Base-by-base conservation (phyloP, 2,329 filamentous ascomycete species). In the Claviceps monticola region DNA sequence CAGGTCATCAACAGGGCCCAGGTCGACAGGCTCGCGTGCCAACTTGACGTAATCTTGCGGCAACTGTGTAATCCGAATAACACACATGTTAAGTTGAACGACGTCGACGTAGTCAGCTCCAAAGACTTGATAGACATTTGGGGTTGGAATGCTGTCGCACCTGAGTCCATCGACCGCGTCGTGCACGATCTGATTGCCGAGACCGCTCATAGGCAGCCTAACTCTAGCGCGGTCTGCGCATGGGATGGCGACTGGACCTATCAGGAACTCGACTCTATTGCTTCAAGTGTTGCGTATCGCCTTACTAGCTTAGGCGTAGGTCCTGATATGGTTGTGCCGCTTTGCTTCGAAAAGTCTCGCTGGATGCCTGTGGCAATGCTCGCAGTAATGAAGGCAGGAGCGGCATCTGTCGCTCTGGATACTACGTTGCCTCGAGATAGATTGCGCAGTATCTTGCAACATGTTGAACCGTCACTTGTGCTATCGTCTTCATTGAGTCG, bases 221-320 rank as follows among this genome's bases (percentile, higher is more conserved):
- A 49, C 4, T 48, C 51, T 3, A 50, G 47, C 5, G 62, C 62
- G 0, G 41, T 64, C 2, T 51, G 48, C 11, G 53, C 62, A 1
- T 65, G 62, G 62, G 61, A 65, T 49, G 58, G 57, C 1, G 26
- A 57, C 1, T 53, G 61, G 36, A 61, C 60, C 1, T 64, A 59
- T 21, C 37, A 41, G 9, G 48, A 61, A 16, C 53, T 62, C 2
- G 51, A 60, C 47, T 19, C 41, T 1, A 26, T 50, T 4, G 50
- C 57, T 8, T 51, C 50, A 13, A 16, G 39, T 2, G 17, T 59
- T 3, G 56, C 56, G 4, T 37, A 43, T 3, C 54, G 47, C n/a
- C 54, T 59, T 8, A 47, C 46, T 3, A 8, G 39, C 3, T 17
- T 37, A 1, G 62, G 62, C 14, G 55, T 67, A 11, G 50, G 53